Evolutionary conservation across 768 basidiomycete genomes (phyloP), one percentile per base, ranked within the genome.

Genomic region (Lentinula sp.): DNA sequence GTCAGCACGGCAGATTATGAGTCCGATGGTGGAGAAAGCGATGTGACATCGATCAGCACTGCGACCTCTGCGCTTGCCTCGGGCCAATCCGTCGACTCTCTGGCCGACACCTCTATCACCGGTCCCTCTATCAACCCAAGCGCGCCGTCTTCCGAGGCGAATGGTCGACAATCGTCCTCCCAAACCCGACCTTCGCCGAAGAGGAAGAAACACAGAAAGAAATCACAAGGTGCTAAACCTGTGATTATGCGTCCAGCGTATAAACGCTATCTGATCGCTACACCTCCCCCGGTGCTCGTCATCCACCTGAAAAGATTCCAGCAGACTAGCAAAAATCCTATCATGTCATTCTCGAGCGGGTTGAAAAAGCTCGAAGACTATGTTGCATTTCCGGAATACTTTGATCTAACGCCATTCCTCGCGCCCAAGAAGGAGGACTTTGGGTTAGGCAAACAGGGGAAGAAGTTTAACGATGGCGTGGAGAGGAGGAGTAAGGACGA

Each of bases 241-340:
- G 86, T 86, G 54, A 79, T 96, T 51, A 80, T 90, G 74, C 85
- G 92, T 1, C 81, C 91, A 1, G 93, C 93, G 4, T 94, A 93
- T 76, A 98, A 98, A 73, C 90, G 95, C 11, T 98, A 97, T 73
- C 86, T 98, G 62, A 91, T 98, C 70, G 84, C 87, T 15, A 80
- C 79, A 0, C 87, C 90, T 1, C 95, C 95, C 0, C 92, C 94
- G 0, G 82, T 97, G 35, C 84, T 98, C 60, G 91, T 95, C 55
- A 83, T 98, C 62, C 95, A 98, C 66, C 81, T 97, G 54, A 98
- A 98, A 75, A 84, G 95, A 50, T 98, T 98, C 75, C 93, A 96
- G 73, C 94, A 96, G 69, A 80, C 87, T 7, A 77, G 79, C 43
- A 89, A 87, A 73, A 78, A 80, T 56, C 79, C 83, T 4, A 72